Evolutionary conservation across 2,329 filamentous ascomycete genomes (phyloP).

Genomic region (Botrytis elliptica): DNA sequence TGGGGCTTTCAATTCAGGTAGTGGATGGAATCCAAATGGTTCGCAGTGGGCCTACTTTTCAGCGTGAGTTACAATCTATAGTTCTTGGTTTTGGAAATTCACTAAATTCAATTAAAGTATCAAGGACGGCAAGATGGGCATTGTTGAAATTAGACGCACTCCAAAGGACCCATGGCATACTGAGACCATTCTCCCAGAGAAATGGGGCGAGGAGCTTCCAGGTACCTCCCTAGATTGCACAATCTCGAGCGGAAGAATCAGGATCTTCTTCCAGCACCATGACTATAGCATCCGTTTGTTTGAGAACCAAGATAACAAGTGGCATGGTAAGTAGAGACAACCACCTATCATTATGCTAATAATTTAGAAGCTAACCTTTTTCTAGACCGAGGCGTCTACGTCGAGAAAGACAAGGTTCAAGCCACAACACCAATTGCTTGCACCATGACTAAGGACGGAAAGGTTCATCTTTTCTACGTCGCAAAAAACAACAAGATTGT

Average conservation of each 20-base stretch:
- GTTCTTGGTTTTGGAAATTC: neutral
- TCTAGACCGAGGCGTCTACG: neutral
- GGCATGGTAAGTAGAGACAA: neutral
- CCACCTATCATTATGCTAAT: neutral
- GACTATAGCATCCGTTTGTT: conserved; percentile 10
- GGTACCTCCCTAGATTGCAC: conserved; percentile 1
- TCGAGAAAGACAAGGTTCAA: conserved; percentile 6
- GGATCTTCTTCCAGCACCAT: conserved; percentile 12
- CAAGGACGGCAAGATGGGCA: conserved; percentile 1
- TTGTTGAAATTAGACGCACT: conserved; percentile 17
- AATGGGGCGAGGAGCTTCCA: conserved; percentile 9
- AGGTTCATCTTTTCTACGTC: conserved; percentile 7
- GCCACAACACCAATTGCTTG: conserved; percentile 11
- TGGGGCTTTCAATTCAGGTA: neutral
- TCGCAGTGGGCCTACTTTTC: conserved; percentile 16
- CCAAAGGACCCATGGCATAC: conserved; percentile 17
- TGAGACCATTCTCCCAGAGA: neutral
- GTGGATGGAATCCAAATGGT: conserved; percentile 14
- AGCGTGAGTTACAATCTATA: conserved; percentile 2
- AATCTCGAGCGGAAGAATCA: neutral
- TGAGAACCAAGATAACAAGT: neutral
- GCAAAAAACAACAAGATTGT: neutral
- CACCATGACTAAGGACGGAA: conserved; percentile 5
- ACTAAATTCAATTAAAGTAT: neutral
- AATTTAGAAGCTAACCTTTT: neutral